phyloP scores from a whole-genome alignment of 2,329 filamentous ascomycete species.

The Fusarium pseudograminearum region DNA sequence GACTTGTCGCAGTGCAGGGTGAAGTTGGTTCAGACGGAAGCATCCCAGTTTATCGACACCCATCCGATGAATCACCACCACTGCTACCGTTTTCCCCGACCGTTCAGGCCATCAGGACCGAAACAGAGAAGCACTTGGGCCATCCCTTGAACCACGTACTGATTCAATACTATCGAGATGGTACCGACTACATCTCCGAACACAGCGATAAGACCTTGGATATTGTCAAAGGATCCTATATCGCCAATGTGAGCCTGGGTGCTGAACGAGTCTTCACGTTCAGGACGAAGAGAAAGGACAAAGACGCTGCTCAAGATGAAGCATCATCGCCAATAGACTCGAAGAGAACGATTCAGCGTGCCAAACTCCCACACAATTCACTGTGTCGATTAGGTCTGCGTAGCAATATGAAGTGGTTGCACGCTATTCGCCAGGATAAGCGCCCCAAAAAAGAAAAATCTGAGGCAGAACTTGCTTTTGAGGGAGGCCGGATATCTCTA shows the following conservation, averaged over 20 bases:
- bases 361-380: constrained; percentile 87
- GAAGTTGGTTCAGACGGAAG: constrained; percentile 74
- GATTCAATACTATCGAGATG: constrained; percentile 92
- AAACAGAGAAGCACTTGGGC: constrained; percentile 78
- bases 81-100: constrained; percentile 80
- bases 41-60: constrained; percentile 94
- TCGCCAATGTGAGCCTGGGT: constrained; percentile 94
- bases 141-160: constrained; percentile 91
- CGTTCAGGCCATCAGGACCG: constrained; percentile 74
- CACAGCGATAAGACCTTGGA: constrained; percentile 98
- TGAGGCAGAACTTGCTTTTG: constrained; percentile 75
- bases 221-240: constrained; percentile 81
- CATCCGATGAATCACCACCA: constrained; percentile 86
- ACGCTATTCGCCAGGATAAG: constrained; percentile 92
- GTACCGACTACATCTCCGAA: constrained; percentile 92
- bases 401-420: constrained; percentile 90
- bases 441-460: constrained; percentile 75
- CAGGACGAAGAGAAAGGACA: constrained; percentile 77
- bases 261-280: constrained; percentile 91
- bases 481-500: constrained; percentile 85
- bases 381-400: constrained; percentile 83
- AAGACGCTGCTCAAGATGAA: constrained; percentile 51
- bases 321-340: constrained; percentile 17
- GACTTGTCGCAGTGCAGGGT: constrained; percentile 91
- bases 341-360: constrained; percentile 71